A percentile compares a stretch with the other conserved stretches of the same genome.
phyloP scores from a whole-genome alignment of 306 rosid species.

The Senna tora region DNA sequence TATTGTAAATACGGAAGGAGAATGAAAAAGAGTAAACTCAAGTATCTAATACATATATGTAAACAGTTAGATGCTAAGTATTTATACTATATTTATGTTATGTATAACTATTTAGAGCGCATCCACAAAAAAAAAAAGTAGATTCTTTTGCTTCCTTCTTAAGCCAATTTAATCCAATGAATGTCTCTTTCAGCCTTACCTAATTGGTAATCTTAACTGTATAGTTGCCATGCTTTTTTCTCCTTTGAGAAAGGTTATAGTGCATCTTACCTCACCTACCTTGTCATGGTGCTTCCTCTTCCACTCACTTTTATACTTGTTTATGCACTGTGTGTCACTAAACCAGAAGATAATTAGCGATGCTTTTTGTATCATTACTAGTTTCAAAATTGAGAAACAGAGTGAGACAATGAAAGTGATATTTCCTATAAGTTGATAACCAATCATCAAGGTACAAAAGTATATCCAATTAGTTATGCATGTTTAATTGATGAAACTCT shows the following conservation, averaged over 20 bases:
- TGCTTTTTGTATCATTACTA: conserved; percentile 25
- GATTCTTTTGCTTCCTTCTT: conserved; percentile 81
- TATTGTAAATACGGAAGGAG: too few relatives aligned
- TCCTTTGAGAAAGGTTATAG: conserved; percentile 27
- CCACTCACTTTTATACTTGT: background rate
- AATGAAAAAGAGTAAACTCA: too few relatives aligned
- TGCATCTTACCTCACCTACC: conserved; percentile 35
- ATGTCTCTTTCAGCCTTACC: conserved; percentile 49
- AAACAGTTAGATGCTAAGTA: too few relatives aligned
- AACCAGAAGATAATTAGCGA: conserved; percentile 20
- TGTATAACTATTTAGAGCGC: too few relatives aligned
- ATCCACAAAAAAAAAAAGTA: conserved; percentile 29
- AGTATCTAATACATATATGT: too few relatives aligned
- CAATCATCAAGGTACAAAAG: background rate
- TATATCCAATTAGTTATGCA: background rate
- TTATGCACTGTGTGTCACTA: conserved; percentile 4
- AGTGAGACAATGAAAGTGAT: conserved; percentile 4
- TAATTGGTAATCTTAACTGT: conserved; percentile 40
- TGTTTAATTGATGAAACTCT: background rate
- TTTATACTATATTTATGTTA: too few relatives aligned
- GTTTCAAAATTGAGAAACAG: background rate
- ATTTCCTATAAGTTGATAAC: background rate
- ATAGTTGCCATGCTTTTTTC: conserved; percentile 26
- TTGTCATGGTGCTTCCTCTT: conserved; percentile 19
- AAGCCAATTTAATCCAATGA: conserved; percentile 63